phyloP scores from a whole-genome alignment of 2,329 filamentous ascomycete species.

The Lasiodiplodia citricola region DNA sequence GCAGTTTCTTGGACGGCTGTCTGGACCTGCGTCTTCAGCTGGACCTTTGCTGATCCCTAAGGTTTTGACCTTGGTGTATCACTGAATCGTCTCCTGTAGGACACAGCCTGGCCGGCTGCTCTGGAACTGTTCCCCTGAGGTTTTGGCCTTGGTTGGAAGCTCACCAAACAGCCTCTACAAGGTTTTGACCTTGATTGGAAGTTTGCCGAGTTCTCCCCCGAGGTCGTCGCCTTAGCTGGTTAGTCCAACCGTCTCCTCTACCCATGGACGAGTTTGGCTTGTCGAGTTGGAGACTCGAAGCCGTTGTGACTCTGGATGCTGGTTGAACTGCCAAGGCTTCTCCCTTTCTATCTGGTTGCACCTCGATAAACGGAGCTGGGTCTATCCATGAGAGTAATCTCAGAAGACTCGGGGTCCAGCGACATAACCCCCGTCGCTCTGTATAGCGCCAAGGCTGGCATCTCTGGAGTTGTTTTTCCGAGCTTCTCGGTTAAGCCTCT shows the following conservation, averaged over 20 bases:
- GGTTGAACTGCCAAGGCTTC: not conserved
- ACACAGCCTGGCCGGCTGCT: not conserved
- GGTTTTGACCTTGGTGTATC: conserved; percentile 4
- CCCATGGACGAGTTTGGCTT: not conserved
- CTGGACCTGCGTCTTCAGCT: not conserved
- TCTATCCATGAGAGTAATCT: not conserved
- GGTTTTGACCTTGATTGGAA: conserved; percentile 8
- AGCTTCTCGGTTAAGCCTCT: conserved; percentile 4
- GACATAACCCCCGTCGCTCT: not conserved
- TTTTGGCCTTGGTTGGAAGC: conserved; percentile 15
- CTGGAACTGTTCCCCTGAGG: conserved; percentile 12
- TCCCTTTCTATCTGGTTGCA: not conserved
- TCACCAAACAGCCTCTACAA: not conserved
- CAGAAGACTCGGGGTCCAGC: not conserved
- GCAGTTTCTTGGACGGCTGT: not conserved
- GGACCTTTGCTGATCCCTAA: not conserved
- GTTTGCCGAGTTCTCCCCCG: conserved; percentile 1
- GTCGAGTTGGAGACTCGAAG: conserved; percentile 12
- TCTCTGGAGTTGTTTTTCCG: not conserved
- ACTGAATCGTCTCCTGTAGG: not conserved
- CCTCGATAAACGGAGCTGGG: not conserved
- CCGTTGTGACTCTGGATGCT: not conserved
- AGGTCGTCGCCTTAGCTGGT: conserved; percentile 8
- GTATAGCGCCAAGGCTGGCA: not conserved
- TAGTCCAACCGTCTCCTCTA: conserved; percentile 10